Base-by-base conservation (phyloP, 1,284 basidiomycete genomes). In the Papiliotrema terrestris region DNA sequence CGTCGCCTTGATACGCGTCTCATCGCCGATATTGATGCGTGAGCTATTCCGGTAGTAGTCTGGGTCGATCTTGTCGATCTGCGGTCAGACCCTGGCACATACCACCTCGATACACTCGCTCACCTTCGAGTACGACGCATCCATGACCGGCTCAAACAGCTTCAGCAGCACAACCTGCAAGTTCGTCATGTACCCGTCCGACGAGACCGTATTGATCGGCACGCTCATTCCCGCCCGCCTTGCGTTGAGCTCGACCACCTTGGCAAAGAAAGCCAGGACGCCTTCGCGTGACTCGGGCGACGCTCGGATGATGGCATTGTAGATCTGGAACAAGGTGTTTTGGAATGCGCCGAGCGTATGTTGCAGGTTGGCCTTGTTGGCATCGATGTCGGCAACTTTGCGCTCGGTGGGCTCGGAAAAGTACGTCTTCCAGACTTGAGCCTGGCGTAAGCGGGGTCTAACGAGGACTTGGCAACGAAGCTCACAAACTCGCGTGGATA, bases 91-190 rank as follows among this genome's bases (percentile, higher is more conserved):
- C 36, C 42, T 32, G 29, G 5, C 6, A 5, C 11, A 32, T 11
- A 38, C 6, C 37, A 5, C 1, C 6, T 23, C 8, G 15, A 52
- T n/a, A n/a, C n/a, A 13, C 13, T 13, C 19, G 52, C 76, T 47
- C 65, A 87, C 91, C 83, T 98, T 98, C 50, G 86, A 85, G 67
- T 87, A 95, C 53, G 83, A 84, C 0, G 89, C 85, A 73, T 98
- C 95, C 83, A 98, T 92, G 71, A 98, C 97, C 0, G 96, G 96
- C 63, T 93, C 91, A n/a, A 92, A 88, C 64, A 99, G 90, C 20
- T 86, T 84, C 42, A 94, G 80, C 23, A 98, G 76, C 19, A 96
- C 79, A 38, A 83, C 83, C 68, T 94, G 90, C 39, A 95, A 67
- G 66, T 98, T 98, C 58, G 91, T 83, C 87, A 98, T 90, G 76